These are phyloP conservation scores for Apiotrichum gracile DNA, from an alignment of 1,284 basidiomycete genomes.

Conservation along the genomic window DNA sequence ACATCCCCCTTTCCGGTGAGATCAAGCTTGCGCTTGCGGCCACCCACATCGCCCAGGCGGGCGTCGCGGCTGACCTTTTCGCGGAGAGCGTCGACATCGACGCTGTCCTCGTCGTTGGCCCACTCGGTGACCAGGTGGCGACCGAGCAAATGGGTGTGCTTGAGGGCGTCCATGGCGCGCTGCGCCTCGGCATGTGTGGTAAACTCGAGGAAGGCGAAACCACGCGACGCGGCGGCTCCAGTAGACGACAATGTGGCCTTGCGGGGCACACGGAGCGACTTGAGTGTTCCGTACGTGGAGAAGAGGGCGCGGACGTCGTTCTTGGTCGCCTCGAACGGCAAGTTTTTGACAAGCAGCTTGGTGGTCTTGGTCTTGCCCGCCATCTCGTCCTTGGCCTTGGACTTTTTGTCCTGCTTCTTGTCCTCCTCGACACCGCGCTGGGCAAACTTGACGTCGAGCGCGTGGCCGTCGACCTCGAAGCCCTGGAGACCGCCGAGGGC, in stretches of 20 bases:
- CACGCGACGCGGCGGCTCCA: slow-evolving; percentile 53
- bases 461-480: slow-evolving; percentile 80
- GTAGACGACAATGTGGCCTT: slow-evolving; percentile 71
- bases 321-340: slow-evolving; percentile 93
- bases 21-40: slow-evolving; percentile 42
- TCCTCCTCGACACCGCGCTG: slow-evolving; percentile 70
- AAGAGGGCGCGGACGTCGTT: slow-evolving; percentile 86
- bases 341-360: slow-evolving; percentile 94
- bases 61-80: slow-evolving; percentile 57
- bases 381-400: slow-evolving; percentile 22
- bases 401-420: slow-evolving; percentile 45
- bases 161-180: slow-evolving; percentile 72
- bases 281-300: slow-evolving; percentile 81
- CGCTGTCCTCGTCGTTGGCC: slow-evolving; percentile 65
- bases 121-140: slow-evolving; percentile 90
- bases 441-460: slow-evolving; percentile 77
- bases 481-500: slow-evolving; percentile 77
- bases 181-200: slow-evolving; percentile 78
- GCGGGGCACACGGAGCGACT: slow-evolving; percentile 80
- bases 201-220: slow-evolving; percentile 96
- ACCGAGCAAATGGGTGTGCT: slow-evolving; percentile 92
- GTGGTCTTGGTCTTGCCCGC: slow-evolving; percentile 56
- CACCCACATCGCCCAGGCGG: slow-evolving; percentile 26
- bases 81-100: slow-evolving; percentile 63
- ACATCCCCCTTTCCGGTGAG: slow-evolving; percentile 19